Evolutionary conservation across 306 rosid species (phyloP).

Genomic region (Delonix regia): DNA sequence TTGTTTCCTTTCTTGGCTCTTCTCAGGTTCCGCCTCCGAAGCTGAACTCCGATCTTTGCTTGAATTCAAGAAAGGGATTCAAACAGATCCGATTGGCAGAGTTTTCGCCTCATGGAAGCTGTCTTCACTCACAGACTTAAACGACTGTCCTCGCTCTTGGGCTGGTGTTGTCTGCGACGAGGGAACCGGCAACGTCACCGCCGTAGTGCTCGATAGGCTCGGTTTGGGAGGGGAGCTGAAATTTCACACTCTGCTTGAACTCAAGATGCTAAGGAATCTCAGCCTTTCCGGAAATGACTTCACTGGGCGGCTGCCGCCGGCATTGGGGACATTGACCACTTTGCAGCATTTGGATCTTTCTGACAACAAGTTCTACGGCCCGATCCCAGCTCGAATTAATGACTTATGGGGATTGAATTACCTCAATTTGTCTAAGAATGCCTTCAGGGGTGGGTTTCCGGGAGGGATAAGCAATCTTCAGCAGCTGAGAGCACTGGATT

Average conservation of each 20-base stretch:
- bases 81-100: slow-evolving; percentile 50
- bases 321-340: slow-evolving; percentile 62
- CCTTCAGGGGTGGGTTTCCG: slow-evolving; percentile 72
- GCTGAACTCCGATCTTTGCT: slow-evolving; percentile 82
- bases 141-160: slow-evolving; percentile 66
- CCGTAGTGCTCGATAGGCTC: slow-evolving; percentile 59
- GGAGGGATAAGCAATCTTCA: slow-evolving; percentile 66
- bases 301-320: slow-evolving; percentile 78
- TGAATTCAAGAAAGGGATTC: slow-evolving; percentile 89
- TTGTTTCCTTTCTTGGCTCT: background rate
- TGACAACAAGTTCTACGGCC: slow-evolving; percentile 72
- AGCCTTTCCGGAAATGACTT: slow-evolving; percentile 73
- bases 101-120: slow-evolving; percentile 60
- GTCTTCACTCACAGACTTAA: background rate
- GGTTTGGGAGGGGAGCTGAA: slow-evolving; percentile 74
- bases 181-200: slow-evolving; percentile 61
- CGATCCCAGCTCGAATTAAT: slow-evolving; percentile 85
- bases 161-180: slow-evolving; percentile 68
- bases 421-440: slow-evolving; percentile 72
- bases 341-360: slow-evolving; percentile 93
- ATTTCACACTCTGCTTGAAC: slow-evolving; percentile 73
- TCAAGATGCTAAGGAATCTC: slow-evolving; percentile 60
- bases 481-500: slow-evolving; percentile 82
- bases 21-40: slow-evolving; percentile 39
- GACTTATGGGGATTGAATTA: slow-evolving; percentile 70